Percentiles rank a stretch among this genome's conserved stretches.
Evolutionary conservation across 164 flowering plant genomes (phyloP).

Genomic region (Umbilicus rupestris): DNA sequence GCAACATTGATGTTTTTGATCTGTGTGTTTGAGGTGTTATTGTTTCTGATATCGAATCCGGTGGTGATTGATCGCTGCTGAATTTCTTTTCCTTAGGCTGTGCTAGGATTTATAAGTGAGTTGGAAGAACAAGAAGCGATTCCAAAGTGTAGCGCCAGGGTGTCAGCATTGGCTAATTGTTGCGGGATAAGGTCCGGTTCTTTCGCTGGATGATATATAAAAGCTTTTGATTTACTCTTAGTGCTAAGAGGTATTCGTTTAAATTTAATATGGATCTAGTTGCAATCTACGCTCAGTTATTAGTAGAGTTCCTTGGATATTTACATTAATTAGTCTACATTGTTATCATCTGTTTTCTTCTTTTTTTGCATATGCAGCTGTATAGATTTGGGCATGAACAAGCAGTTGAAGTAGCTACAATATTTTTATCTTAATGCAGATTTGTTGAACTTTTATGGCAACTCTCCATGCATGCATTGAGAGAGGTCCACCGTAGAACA

Average conservation of each 20-base stretch:
- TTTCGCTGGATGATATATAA: background rate
- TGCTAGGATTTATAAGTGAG: slow-evolving; percentile 91
- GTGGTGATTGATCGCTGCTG: too few relatives aligned
- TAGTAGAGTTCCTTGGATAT: too few relatives aligned
- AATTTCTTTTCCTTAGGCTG: slow-evolving; percentile 41
- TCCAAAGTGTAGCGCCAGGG: slow-evolving; percentile 96
- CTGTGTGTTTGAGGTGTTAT: background rate
- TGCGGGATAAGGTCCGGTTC: slow-evolving; percentile 83
- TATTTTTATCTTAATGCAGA: slow-evolving; percentile 36
- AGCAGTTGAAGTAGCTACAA: background rate
- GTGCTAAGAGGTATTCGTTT: background rate
- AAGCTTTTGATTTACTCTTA: background rate
- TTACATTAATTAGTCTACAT: too few relatives aligned
- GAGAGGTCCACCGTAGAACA: slow-evolving; percentile 92
- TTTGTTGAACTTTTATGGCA: slow-evolving; percentile 99
- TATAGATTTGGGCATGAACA: background rate
- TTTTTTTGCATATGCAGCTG: background rate
- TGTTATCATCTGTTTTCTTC: background rate
- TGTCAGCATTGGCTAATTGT: slow-evolving; percentile 96
- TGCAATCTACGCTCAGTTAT: too few relatives aligned
- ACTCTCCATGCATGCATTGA: slow-evolving; percentile 93
- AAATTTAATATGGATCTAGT: too few relatives aligned
- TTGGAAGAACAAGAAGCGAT: slow-evolving; percentile 94
- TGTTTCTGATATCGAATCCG: background rate
- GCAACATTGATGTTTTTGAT: background rate